Evolutionary conservation across 202 grass and related monocot genomes (phyloP), one percentile per base, ranked within the genome.

Genomic region (Panicum virgatum): DNA sequence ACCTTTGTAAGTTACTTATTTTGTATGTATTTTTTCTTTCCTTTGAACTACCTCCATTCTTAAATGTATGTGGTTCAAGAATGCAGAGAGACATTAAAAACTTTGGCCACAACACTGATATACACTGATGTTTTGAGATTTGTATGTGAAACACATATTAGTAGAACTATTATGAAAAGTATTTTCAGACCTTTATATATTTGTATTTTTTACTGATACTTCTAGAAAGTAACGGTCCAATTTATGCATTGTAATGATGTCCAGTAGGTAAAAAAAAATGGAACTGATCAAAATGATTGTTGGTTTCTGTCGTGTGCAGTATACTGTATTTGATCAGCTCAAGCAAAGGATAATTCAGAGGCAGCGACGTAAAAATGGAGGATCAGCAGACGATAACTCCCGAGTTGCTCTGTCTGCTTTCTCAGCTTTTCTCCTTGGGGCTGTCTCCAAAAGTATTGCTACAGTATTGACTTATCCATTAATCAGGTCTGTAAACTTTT

Each of bases 271-370:
- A 46, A 71, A 0, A 44, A 71, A 67, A 26, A 36, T 19, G 12
- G 6, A 66, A 57, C 1, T 2, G 8, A 26, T 23, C 8, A 38
- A 38, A 57, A 3, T 54, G 30, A 63, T 15, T 77, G 74, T 37
- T 46, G 2, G 19, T 53, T 61, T 69, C 76, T 84, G 44, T 66
- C 13, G 87, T 78, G 48, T 80, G 60, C 91, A 99, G 97, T 99
- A 96, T 54, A 99, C 97, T 43, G 91, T 79, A 60, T 99, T 99
- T 84, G 97, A 99, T 88, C 93, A 99, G 82, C 89, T 99, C 58
- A 99, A 99, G 81, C 81, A 89, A 30, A 93, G 68, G 62, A 72
- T 94, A 68, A 37, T 99, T 77, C 80, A 38, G 62, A 85, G 79
- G 45, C 91, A 84, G 80, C 88, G 20, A 38, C 19, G 12, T 66